Conservation (phyloP, 1,284 basidiomycete genomes). For the Lentinula novae-zelandiae region DNA sequence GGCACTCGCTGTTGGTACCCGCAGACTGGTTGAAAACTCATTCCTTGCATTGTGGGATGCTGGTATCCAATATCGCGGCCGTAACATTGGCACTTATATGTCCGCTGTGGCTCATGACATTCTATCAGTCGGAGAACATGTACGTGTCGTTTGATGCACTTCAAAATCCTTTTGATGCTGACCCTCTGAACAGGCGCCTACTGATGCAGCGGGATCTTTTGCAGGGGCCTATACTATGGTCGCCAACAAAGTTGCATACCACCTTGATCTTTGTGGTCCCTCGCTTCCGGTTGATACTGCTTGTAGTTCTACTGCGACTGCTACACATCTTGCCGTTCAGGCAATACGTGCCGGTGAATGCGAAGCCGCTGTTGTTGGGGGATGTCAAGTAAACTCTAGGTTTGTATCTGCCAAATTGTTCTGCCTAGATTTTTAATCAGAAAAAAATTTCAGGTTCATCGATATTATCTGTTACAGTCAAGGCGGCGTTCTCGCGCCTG, state of each 20-base stretch:
- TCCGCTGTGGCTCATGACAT: conserved; percentile 21
- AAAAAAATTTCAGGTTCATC: conserved; percentile 13
- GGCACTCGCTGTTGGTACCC: conserved; percentile 20
- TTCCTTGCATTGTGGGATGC: conserved; percentile 33
- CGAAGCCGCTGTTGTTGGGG: conserved; percentile 32
- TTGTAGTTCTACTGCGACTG: conserved; percentile 29
- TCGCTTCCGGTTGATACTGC: conserved; percentile 32
- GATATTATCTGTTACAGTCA: conserved; percentile 22
- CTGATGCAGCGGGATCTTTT: conserved; percentile 18
- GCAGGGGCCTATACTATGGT: conserved; percentile 24
- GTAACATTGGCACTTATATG: conserved; percentile 31
- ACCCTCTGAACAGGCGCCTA: background rate
- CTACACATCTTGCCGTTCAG: conserved; percentile 33
- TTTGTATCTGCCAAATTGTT: conserved; percentile 10
- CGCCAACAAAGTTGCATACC: conserved; percentile 32
- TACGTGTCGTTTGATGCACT: conserved; percentile 5
- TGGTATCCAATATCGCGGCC: conserved; percentile 32
- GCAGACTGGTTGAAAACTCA: conserved; percentile 28
- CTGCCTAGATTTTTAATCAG: background rate
- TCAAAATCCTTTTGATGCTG: background rate
- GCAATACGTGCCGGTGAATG: conserved; percentile 30
- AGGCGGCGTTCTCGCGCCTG: conserved; percentile 25
- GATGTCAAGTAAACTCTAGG: conserved; percentile 31
- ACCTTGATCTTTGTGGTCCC: conserved; percentile 31
- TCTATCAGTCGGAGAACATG: conserved; percentile 15